Evolutionary conservation across 1,284 basidiomycete genomes (phyloP).

Genomic region (Pseudozyma pruni): DNA sequence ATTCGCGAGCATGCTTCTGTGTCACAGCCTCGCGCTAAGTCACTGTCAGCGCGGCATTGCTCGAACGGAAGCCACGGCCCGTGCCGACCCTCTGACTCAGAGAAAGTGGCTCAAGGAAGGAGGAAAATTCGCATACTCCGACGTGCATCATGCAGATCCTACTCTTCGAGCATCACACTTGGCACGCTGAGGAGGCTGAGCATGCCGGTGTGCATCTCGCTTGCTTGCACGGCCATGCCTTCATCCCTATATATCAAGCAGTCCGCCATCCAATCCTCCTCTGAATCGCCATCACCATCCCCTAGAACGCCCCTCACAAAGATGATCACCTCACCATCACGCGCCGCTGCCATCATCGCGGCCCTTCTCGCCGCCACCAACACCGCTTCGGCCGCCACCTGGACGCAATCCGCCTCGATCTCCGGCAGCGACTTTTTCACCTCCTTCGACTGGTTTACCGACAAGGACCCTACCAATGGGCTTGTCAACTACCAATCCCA

Average conservation of each 20-base stretch:
- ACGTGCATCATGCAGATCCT: constrained; percentile 32
- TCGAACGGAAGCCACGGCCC: too few species aligned
- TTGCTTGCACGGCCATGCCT: too few species aligned
- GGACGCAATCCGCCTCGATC: constrained; percentile 37
- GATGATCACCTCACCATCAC: constrained; percentile 17
- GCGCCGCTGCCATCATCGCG: neutral
- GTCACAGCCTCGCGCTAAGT: too few species aligned
- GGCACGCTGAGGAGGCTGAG: too few species aligned
- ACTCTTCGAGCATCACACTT: too few species aligned
- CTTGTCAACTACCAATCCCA: constrained; percentile 57
- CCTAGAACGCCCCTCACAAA: neutral
- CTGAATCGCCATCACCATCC: neutral
- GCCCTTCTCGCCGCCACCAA: constrained; percentile 9
- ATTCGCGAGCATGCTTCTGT: too few species aligned
- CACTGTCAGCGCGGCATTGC: too few species aligned
- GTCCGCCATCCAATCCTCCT: too few species aligned
- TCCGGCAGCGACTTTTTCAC: constrained; percentile 50
- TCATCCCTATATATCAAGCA: too few species aligned
- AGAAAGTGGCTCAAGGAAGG: too few species aligned
- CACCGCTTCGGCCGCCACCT: constrained; percentile 27
- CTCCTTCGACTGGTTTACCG: constrained; percentile 56
- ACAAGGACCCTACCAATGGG: constrained; percentile 59
- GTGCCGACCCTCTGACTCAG: too few species aligned
- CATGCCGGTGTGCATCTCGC: too few species aligned
- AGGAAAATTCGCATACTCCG: constrained; percentile 12